A percentile compares a stretch with the other conserved stretches of the same genome.
Evolutionary conservation across 2,329 filamentous ascomycete species (phyloP).

Genomic region (Trichoderma afroharzianum): DNA sequence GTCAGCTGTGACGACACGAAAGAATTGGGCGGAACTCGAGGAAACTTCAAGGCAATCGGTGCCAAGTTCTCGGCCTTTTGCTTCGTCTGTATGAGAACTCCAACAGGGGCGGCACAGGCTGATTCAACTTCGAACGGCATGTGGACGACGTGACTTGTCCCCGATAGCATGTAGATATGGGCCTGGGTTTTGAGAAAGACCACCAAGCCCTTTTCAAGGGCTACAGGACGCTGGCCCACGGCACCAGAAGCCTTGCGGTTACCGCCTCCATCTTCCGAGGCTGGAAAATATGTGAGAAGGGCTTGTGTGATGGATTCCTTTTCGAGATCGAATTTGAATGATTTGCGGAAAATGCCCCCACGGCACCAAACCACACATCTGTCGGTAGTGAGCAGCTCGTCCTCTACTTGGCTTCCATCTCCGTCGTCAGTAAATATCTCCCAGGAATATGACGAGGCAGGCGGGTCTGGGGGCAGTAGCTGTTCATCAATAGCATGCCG

Average conservation of each 20-base stretch:
- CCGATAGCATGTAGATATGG: constrained; percentile 87
- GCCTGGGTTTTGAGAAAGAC: constrained; percentile 90
- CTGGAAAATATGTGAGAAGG: constrained; percentile 76
- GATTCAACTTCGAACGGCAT: constrained; percentile 92
- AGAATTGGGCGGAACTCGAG: constrained; percentile 72
- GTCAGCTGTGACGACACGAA: constrained; percentile 70
- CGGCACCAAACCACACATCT: constrained; percentile 84
- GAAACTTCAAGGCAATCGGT: constrained; percentile 53
- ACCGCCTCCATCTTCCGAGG: constrained; percentile 39
- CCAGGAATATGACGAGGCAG: constrained; percentile 70
- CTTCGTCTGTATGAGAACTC: constrained; percentile 83
- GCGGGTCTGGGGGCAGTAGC: constrained; percentile 66
- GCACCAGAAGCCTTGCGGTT: constrained; percentile 7
- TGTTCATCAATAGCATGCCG: constrained; percentile 79
- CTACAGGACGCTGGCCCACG: constrained; percentile 18
- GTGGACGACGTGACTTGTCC: constrained; percentile 83
- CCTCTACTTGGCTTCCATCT: constrained; percentile 52
- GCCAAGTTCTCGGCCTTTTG: constrained; percentile 49
- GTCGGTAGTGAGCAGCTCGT: constrained; percentile 75
- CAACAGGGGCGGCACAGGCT: constrained; percentile 76
- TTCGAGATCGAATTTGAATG: constrained; percentile 82
- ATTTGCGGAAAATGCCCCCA: constrained; percentile 77
- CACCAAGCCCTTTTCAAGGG: constrained; percentile 68
- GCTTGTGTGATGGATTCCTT: constrained; percentile 84
- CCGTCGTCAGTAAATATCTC: constrained; percentile 50